Base-by-base conservation (phyloP, 2,329 filamentous ascomycete genomes). In the Falciphora oryzae region DNA sequence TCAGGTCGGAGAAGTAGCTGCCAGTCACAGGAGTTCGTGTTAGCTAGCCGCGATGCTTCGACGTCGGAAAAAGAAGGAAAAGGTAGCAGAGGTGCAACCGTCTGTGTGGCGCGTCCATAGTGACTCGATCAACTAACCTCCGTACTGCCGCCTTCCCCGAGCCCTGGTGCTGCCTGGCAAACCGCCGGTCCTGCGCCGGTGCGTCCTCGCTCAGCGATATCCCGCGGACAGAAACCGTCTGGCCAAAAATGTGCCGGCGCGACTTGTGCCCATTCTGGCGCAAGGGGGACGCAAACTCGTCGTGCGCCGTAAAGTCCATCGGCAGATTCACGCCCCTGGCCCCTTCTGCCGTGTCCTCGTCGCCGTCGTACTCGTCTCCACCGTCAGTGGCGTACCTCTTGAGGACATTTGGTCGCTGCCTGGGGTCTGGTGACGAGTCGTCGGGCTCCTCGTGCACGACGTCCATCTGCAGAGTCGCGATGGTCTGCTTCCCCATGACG, bases 401-500 rank as follows among this genome's bases (percentile, higher is more conserved):
- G 29, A 50, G 27, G 16, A 62, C 27, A 44, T 61, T 32, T 29
- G 32, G 22, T 22, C 66, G 62, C 62, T 70, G 67, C 60, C 67
- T 56, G 5, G 38, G 28, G 22, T 62, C 61, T 14, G 38, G 31
- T 25, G 61, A 27, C 44, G 7, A 56, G 13, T 62, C 25, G 8
- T 38, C 53, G n/a, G 29, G 44, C n/a, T 57, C 53, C n/a, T 57
- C 27, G 11, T 65, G 73, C 2, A 80, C 76, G 44, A 91, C 78
- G 62, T 84, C 87, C 79, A 96, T 86, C 65, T 87, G 84, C 61
- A 96, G 79, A 66, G 89, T 88, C 8, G 89, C 91, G 44, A 98
- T 87, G 31, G 86, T 89, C 71, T 93, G 92, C 66, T 87, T 90
- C n/a, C 91, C 92, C 65, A 89, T 88, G 35, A 86, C 82, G 69